Base-by-base conservation (phyloP, 2,329 filamentous ascomycete species). In the Fusarium burgessii region DNA sequence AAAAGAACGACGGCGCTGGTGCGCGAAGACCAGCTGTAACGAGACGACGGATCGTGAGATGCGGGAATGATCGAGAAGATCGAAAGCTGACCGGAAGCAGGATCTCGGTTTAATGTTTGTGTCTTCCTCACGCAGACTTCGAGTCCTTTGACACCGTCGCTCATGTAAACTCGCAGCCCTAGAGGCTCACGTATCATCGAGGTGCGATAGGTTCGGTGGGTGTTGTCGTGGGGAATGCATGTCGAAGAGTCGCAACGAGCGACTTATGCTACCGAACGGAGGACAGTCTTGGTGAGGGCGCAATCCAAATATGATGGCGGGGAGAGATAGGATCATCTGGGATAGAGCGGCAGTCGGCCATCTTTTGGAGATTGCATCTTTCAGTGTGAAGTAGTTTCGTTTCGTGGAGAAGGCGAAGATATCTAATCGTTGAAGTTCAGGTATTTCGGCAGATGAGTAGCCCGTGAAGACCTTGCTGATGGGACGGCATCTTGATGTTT, bases 191-290 rank as follows among this genome's bases (percentile, higher is more conserved):
- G 20, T 15, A 50, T 11, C n/a, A 20, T 15, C 7, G 1, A 1
- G 0, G 15, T 5, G n/a, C 0, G 15, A 23, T 1, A 5, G 4
- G 9, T 4, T 7, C 7, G 9, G 6, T 18, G 7, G 2, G 27
- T 20, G 10, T 33, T 4, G 46, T 3, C 10, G 20, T 8, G 11
- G 6, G 11, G 46, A 33, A 4, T 2, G 15, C 20, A 50, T 35
- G 15, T 25, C 29, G 11, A 0, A 18, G 1, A 23, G n/a, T 49
- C 46, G 46, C 27, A 2, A 12, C 8, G 0, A 49, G 6, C 2
- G 10, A 14, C 20, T 4, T 5, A 6, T 17, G n/a, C 17, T 7
- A 20, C 8, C 10, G 12, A 29, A n/a, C 0, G 17, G 14, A 14
- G 13, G 6, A 20, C 7, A 13, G 10, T 29, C 17, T n/a, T n/a